These are phyloP conservation scores for Populus davidiana DNA, from an alignment of 345 rosid genomes.

Conservation along the genomic window DNA sequence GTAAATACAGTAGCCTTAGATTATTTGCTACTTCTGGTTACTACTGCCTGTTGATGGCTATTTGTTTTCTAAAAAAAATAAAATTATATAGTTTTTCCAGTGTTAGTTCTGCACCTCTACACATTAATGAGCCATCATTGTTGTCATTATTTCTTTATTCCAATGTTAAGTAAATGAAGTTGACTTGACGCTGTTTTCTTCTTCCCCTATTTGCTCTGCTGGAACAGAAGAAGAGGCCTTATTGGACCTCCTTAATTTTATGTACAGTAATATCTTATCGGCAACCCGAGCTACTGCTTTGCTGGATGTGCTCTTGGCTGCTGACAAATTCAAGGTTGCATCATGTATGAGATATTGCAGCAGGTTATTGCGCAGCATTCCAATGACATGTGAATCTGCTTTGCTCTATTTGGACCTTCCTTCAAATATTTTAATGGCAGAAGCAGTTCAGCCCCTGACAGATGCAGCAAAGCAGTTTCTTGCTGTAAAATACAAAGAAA, in stretches of 20 bases:
- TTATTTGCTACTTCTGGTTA: not conserved
- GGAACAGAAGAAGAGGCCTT: constrained; percentile 77
- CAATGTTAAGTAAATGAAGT: not conserved
- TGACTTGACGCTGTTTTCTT: not conserved
- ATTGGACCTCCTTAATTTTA: constrained; percentile 72
- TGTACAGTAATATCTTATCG: constrained; percentile 56
- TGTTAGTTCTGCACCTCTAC: not conserved
- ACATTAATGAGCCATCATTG: not conserved
- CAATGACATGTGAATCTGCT: constrained; percentile 77
- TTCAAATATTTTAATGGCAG: constrained; percentile 56
- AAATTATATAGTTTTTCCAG: not conserved
- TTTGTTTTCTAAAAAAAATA: not conserved
- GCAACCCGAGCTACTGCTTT: constrained; percentile 47
- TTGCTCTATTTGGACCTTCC: constrained; percentile 81
- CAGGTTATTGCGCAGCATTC: constrained; percentile 48
- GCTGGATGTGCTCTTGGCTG: constrained; percentile 70
- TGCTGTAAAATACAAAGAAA: constrained; percentile 53
- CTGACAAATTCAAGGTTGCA: constrained; percentile 81
- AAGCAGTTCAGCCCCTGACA: constrained; percentile 70
- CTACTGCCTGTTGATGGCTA: not conserved
- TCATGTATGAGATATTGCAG: constrained; percentile 85
- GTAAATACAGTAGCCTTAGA: constrained; percentile 26
- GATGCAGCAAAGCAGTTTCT: constrained; percentile 71
- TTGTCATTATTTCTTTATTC: not conserved
- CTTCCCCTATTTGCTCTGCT: not conserved